Base-by-base conservation (phyloP, 78 protist species). In the Emiliania huxleyi region DNA sequence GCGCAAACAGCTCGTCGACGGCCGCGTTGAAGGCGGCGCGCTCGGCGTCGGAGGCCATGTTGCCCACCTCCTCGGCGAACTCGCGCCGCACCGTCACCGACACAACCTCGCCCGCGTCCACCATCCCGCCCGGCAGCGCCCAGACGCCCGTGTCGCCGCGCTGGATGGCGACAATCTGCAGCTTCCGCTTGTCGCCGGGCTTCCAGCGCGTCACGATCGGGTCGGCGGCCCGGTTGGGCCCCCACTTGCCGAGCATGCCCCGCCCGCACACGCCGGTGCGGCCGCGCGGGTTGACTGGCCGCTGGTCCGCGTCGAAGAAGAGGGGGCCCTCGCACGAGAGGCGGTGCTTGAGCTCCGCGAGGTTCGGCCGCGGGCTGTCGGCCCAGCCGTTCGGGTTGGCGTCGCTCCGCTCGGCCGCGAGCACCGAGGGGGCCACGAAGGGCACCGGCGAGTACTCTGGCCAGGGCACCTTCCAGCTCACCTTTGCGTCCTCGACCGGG, bases 41-140 rank as follows among this genome's bases (percentile, higher is more conserved):
- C 42, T 19, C 42, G 40, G 35, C 42, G 6, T 35, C 81, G 19
- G 43, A 1, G n/a, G 1, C 22, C 38, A 77, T 0, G n/a, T 38
- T 0, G 48, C 48, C 87, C 33, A 46, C 87, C 87, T 77, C 87
- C 33, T 77, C 87, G 37, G 26, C 0, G 87, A 77, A 77, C 46
- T 77, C 87, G 21, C 87, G 87, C 48, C 87, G 87, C 21, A 77
- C 43, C 45, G 87, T 40, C 75, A 62, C 93, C 8, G 71, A 43
- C 37, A 89, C 95, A 4, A 43, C 12, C 69, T 89, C 92, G 45
- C 95, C 95, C 40, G 92, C 56, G 48, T 93, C 95, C 2, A 93
- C 95, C 95, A 93, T 93, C 49, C 95, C 95, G 81, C 95, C 95
- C 2, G 95, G 95, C 18, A 93, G 62, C 35, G 95, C 95, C 95